A percentile compares a stretch with the other conserved stretches of the same genome.
Conservation (phyloP, 148 eudicot species). For the Vaccinium myrtillus region DNA sequence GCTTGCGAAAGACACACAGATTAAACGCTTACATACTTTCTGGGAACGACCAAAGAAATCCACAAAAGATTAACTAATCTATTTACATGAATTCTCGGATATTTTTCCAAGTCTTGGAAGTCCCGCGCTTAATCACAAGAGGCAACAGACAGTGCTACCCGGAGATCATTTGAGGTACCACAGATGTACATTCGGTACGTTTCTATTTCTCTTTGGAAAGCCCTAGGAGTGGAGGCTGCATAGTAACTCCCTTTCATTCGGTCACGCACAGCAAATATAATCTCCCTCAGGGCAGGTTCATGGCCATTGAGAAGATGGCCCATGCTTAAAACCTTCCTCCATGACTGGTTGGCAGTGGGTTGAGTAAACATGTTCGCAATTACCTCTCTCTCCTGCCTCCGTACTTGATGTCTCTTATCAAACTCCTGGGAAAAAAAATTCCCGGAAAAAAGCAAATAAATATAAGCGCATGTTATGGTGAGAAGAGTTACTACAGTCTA, state of each 20-base stretch:
- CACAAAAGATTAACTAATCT: not conserved
- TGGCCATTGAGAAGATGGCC: slow-evolving; percentile 94
- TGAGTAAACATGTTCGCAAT: slow-evolving; percentile 63
- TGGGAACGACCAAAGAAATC: not conserved
- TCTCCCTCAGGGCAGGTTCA: slow-evolving; percentile 78
- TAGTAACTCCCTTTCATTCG: slow-evolving; percentile 56
- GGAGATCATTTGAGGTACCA: slow-evolving; percentile 81
- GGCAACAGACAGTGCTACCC: slow-evolving; percentile 76
- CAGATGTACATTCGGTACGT: slow-evolving; percentile 86
- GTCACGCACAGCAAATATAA: slow-evolving; percentile 63
- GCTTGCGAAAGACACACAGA: not conserved
- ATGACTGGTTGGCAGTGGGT: slow-evolving; percentile 83
- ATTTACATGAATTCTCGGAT: not conserved
- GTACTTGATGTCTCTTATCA: slow-evolving; percentile 51
- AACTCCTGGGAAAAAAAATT: slow-evolving; percentile 38
- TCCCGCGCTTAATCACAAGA: slow-evolving; percentile 59
- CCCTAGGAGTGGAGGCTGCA: slow-evolving; percentile 38
- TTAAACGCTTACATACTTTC: not conserved
- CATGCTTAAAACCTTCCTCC: slow-evolving; percentile 96
- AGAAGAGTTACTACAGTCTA: not conserved
- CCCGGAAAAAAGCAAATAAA: not conserved
- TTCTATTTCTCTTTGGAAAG: slow-evolving; percentile 50
- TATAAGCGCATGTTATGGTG: not conserved
- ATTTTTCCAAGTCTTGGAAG: not conserved
- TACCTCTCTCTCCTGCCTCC: slow-evolving; percentile 51